Evolutionary conservation across 495 filamentous ascomycete species (phyloP), one percentile per base, ranked within the genome.

Genomic region (Chlorociboria aeruginascens): DNA sequence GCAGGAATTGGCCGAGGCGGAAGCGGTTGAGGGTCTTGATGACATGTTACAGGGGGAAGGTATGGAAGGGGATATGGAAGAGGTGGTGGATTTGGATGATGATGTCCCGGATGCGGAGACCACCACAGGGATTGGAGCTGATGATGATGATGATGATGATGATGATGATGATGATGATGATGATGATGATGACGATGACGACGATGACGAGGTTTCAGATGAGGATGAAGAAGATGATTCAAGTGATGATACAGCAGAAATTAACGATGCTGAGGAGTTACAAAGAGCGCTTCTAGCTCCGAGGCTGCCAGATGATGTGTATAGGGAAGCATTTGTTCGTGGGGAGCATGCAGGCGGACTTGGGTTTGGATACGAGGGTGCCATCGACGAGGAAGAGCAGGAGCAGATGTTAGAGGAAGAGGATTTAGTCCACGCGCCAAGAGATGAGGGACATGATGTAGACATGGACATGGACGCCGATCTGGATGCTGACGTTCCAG

Each of bases 401-500:
- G 60, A 60, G 7, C 64, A 76, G 40, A 66, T 77, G 51, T 62
- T 77, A 29, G 68, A 73, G 49, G 74, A 77, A 52, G 74, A 77
- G 34, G 70, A 74, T 40, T 54, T 76, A 3, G 45, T 68, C 17
- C 56, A 53, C 28, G 54, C 55, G 12, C 31, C 50, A 10, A 46
- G 32, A 20, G 44, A 42, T 8, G 44, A 45, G 28, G 45, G 50
- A 9, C 63, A 52, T 30, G 69, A 64, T 43, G 42, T 59, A 17
- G 68, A 68, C 39, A 64, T 76, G 63, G 72, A 67, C 46, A 76
- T 78, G 69, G 72, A 69, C 41, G 70, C 63, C 6, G 69, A 85
- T 59, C 65, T 85, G 6, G 81, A 85, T 59, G 79, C 78, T 33
- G 76, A 80, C 51, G 72, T 85, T 25, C 81, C 81, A 29, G 79